Evolutionary conservation across 2,329 filamentous ascomycete genomes (phyloP).

Genomic region (Phialocephala subalpina): DNA sequence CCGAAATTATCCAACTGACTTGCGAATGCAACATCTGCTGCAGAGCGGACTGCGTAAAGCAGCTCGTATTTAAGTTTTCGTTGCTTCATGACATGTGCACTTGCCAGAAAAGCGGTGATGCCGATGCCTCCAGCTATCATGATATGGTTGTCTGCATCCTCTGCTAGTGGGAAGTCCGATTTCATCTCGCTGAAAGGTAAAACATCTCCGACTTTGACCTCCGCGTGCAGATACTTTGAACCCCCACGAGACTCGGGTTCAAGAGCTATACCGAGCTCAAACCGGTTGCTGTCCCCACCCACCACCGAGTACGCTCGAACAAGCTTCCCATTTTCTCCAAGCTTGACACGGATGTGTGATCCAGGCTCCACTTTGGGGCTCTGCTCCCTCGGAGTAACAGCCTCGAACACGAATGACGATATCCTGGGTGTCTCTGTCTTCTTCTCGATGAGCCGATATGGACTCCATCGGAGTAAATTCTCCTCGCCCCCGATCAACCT

Average conservation of each 20-base stretch:
- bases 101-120: conserved; percentile 68
- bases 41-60: conserved; percentile 63
- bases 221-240: conserved; percentile 63
- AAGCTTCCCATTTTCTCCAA: conserved; percentile 57
- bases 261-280: conserved; percentile 66
- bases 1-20: conserved; percentile 52
- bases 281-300: conserved; percentile 26
- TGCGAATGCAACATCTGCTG: conserved; percentile 60
- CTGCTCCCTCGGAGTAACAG: conserved; percentile 46
- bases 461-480: conserved; percentile 38
- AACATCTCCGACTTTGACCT: conserved; percentile 54
- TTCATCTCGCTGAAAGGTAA: conserved; percentile 60
- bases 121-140: conserved; percentile 70
- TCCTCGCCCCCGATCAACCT: conserved; percentile 14
- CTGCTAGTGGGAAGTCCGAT: conserved; percentile 53
- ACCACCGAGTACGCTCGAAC: conserved; percentile 67
- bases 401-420: conserved; percentile 59
- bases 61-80: conserved; percentile 58
- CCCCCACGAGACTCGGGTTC: conserved; percentile 61
- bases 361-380: conserved; percentile 45
- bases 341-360: conserved; percentile 62
- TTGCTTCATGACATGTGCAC: conserved; percentile 51
- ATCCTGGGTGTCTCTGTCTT: conserved; percentile 58
- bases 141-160: conserved; percentile 62
- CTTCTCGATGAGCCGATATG: conserved; percentile 54